Base-by-base conservation (phyloP, 2,329 filamentous ascomycete species). In the Thelonectria discophora region DNA sequence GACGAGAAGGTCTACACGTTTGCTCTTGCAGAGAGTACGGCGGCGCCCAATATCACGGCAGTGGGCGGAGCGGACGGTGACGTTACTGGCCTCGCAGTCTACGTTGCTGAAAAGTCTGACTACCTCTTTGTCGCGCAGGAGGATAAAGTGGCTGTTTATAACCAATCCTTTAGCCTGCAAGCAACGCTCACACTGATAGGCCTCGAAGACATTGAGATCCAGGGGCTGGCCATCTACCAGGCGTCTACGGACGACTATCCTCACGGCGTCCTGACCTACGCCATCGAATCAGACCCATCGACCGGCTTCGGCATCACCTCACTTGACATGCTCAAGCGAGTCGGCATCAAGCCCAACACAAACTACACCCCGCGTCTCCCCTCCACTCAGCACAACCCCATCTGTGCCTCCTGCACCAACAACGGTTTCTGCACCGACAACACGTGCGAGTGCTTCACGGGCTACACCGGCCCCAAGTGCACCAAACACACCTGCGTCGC, bases 221-320 rank as follows among this genome's bases (percentile, higher is more conserved):
- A 80, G 47, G 81, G 81, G 1, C 67, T 82, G 8, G 75, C 71
- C 50, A 60, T 82, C 5, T 80, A 79, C 46, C 81, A 83, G 65
- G 68, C 68, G 3, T 49, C 71, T 1, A 77, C 75, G 0, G 53
- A 65, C 2, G 68, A 66, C 13, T 81, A 81, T 56, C 74, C 77
- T 1, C 65, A 68, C 0, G 81, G 81, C 11, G 71, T 73, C 6
- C 45, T 83, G 1, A 72, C 77, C 2, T 83, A 77, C 53, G 77
- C 80, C 4, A 67, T 79, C 2, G 76, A 83, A 60, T 76, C 76
- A 2, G 76, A 78, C 5, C 68, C 75, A n/a, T 71, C 77, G 3
- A 71, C 70, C 6, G 77, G 76, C 0, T 81, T 82, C 32, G 81
- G 72, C 7, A 39, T 76, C 20, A 77, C 76, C 12, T 81, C 80